phyloP scores from a whole-genome alignment of 352 stramenopile genomes.

The Phytophthora sp. region DNA sequence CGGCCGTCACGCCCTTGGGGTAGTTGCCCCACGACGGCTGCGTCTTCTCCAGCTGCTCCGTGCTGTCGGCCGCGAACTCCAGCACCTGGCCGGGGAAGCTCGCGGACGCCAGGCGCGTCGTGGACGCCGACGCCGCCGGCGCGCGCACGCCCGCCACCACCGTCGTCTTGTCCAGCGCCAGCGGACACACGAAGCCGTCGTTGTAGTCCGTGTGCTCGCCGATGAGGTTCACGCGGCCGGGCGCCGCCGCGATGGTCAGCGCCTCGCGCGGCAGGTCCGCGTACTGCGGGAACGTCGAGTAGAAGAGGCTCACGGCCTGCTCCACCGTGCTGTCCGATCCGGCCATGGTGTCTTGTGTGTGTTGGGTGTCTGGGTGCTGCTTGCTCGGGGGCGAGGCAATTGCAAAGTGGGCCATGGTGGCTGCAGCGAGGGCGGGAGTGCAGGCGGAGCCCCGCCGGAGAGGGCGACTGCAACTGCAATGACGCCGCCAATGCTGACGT shows the following conservation, averaged over 20 bases:
- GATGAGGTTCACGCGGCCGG: constrained; percentile 95
- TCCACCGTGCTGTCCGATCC: constrained; percentile 40
- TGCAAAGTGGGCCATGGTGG: constrained; percentile 7
- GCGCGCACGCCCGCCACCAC: constrained; percentile 74
- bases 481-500: not conserved
- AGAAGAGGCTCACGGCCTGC: constrained; percentile 65
- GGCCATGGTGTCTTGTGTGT: constrained; percentile 10
- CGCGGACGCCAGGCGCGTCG: constrained; percentile 54
- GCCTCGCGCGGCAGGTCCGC: constrained; percentile 37
- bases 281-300: constrained; percentile 51
- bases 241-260: constrained; percentile 73
- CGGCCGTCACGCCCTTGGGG: constrained; percentile 90
- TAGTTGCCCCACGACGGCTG: constrained; percentile 93
- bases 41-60: constrained; percentile 51
- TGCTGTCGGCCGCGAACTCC: constrained; percentile 54
- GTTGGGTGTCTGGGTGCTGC: not conserved
- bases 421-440: too few species aligned
- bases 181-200: constrained; percentile 94
- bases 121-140: constrained; percentile 18
- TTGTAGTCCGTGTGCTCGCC: constrained; percentile 98
- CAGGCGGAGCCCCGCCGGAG: too few species aligned
- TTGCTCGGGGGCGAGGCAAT: constrained; percentile 12
- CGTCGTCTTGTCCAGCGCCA: constrained; percentile 92
- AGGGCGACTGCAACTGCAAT: not conserved
- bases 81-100: constrained; percentile 58